Evolutionary conservation across 108 stramenopile species (phyloP).

Genomic region (Skeletonema grethae): DNA sequence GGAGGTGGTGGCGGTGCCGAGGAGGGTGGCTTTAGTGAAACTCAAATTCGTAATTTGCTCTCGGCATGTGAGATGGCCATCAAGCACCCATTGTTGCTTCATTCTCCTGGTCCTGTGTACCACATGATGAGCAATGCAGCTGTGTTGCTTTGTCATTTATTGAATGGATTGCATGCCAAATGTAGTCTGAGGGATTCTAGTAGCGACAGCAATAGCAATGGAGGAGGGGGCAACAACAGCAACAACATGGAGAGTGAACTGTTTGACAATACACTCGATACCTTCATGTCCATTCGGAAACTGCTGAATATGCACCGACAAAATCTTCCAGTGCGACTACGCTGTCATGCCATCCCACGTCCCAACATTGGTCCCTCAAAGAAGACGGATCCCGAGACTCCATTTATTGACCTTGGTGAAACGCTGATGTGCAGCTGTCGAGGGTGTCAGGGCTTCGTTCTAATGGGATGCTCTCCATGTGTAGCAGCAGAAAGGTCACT

Average conservation of each 20-base stretch:
- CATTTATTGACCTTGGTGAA: conserved; percentile 80
- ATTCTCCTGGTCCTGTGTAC: conserved; percentile 82
- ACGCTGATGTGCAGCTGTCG: conserved; percentile 80
- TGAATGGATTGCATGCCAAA: conserved; percentile 79
- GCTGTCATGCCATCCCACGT: conserved; percentile 85
- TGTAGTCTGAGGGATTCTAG: conserved; percentile 5
- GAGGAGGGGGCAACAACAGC: conserved; percentile 2
- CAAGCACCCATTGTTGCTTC: conserved; percentile 77
- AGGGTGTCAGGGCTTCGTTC: conserved; percentile 89
- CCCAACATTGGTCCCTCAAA: conserved; percentile 54
- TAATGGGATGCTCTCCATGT: conserved; percentile 90
- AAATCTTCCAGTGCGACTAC: conserved; percentile 74
- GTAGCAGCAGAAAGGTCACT: conserved; percentile 81
- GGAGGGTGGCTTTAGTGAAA: conserved; percentile 73
- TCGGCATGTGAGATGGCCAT: conserved; percentile 82
- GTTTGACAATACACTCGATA: conserved; percentile 84
- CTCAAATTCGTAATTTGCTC: conserved; percentile 77
- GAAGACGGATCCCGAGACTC: conserved; percentile 20
- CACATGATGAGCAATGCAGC: conserved; percentile 86
- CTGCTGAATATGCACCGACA: conserved; percentile 76
- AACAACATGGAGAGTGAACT: conserved; percentile 66
- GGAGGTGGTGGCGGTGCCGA: conserved; percentile 4
- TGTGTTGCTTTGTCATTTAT: conserved; percentile 80
- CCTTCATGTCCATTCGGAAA: conserved; percentile 75
- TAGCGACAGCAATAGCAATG: neutral